A percentile compares a stretch with the other conserved stretches of the same genome.
Conservation (phyloP, 768 basidiomycete genomes). For the Tulasnella sp. region DNA sequence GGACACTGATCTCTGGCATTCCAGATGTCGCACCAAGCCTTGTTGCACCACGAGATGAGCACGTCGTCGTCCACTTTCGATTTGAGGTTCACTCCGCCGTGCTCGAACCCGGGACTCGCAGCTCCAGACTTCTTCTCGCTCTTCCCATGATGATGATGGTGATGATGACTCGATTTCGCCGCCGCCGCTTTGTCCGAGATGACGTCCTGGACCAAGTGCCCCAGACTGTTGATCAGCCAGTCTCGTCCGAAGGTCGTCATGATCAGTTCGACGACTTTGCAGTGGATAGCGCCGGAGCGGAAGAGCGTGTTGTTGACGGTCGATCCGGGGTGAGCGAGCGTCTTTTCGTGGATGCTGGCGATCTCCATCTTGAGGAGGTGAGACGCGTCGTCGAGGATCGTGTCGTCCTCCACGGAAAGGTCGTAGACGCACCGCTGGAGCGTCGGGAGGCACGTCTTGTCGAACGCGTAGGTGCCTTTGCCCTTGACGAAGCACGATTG, state of each 20-base stretch:
- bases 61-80: slow-evolving; percentile 51
- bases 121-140: not conserved
- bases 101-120: not conserved
- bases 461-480: slow-evolving; percentile 31
- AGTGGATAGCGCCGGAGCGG: slow-evolving; percentile 46
- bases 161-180: slow-evolving; percentile 33
- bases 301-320: slow-evolving; percentile 50
- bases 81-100: not conserved
- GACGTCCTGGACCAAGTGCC: slow-evolving; percentile 66
- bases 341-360: not conserved
- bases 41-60: slow-evolving; percentile 65
- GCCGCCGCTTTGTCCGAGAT: slow-evolving; percentile 30
- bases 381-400: slow-evolving; percentile 56
- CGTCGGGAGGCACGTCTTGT: slow-evolving; percentile 36
- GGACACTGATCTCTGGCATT: slow-evolving; percentile 62
- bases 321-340: slow-evolving; percentile 4
- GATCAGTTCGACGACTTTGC: slow-evolving; percentile 59
- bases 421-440: slow-evolving; percentile 52
- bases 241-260: slow-evolving; percentile 73
- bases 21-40: slow-evolving; percentile 76
- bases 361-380: slow-evolving; percentile 21
- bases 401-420: slow-evolving; percentile 54
- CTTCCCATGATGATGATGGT: slow-evolving; percentile 28
- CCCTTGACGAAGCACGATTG: slow-evolving; percentile 66
- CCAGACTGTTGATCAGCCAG: slow-evolving; percentile 74